Percentiles rank a stretch among this genome's conserved stretches.
phyloP scores from a whole-genome alignment of 2,329 filamentous ascomycete species.

The Pseudogymnoascus sp. region DNA sequence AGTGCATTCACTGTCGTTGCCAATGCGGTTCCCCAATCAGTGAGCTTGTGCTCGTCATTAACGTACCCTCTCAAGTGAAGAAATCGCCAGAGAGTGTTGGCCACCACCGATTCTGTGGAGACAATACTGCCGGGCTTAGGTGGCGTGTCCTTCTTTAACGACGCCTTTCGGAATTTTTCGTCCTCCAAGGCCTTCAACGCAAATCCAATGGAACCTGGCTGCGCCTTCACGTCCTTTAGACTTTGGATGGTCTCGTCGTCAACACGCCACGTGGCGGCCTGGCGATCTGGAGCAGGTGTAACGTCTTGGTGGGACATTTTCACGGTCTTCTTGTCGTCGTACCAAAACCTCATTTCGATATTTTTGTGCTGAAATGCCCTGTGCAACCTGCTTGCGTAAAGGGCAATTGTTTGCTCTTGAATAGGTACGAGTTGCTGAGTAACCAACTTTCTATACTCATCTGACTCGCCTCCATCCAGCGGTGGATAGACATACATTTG shows the following conservation, averaged over 20 bases:
- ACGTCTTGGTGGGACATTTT: constrained; percentile 57
- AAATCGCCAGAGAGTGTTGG: constrained; percentile 79
- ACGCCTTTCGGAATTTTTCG: constrained; percentile 60
- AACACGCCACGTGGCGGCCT: constrained; percentile 64
- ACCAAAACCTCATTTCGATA: constrained; percentile 77
- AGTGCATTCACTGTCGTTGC: constrained; percentile 60
- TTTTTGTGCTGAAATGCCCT: constrained; percentile 76
- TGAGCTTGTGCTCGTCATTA: constrained; percentile 70
- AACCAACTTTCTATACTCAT: constrained; percentile 74
- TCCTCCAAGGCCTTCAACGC: constrained; percentile 64
- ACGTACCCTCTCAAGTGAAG: constrained; percentile 84
- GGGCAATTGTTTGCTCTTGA: constrained; percentile 67
- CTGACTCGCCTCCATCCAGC: constrained; percentile 71
- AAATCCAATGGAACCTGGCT: constrained; percentile 44
- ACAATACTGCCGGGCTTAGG: constrained; percentile 34
- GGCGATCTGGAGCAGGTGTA: constrained; percentile 40
- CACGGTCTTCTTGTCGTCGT: constrained; percentile 60
- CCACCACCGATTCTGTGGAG: constrained; percentile 62
- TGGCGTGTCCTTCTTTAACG: constrained; percentile 49
- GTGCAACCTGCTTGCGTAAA: constrained; percentile 73
- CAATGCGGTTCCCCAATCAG: constrained; percentile 75
- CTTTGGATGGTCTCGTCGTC: constrained; percentile 41
- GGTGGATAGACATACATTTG: constrained; percentile 76
- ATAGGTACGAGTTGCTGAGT: constrained; percentile 66
- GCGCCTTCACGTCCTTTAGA: constrained; percentile 40